A percentile compares a stretch with the other conserved stretches of the same genome.
phyloP scores from a whole-genome alignment of 2,329 filamentous ascomycete genomes.

The Ophiostoma sp. region DNA sequence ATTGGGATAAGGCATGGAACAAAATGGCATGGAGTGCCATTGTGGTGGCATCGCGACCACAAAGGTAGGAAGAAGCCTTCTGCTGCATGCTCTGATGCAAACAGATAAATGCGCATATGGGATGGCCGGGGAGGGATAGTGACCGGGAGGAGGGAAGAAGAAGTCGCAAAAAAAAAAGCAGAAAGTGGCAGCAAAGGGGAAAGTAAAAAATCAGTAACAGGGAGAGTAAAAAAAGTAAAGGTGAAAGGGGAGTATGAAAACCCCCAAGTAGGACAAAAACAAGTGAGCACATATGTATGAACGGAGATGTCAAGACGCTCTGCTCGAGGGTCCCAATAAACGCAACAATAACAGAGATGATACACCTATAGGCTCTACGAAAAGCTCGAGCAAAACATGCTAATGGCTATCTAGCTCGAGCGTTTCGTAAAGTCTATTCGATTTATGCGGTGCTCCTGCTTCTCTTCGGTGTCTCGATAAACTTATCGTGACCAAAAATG shows the following conservation, averaged over 20 bases:
- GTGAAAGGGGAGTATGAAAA: not conserved
- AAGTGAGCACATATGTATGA: not conserved
- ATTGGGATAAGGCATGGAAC: slow-evolving; percentile 7
- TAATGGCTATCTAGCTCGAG: not conserved
- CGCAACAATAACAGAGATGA: no score
- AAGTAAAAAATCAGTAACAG: not conserved
- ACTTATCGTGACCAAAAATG: not conserved
- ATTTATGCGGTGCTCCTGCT: not conserved
- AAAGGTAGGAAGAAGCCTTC: not conserved
- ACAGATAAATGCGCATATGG: no score
- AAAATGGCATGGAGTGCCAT: not conserved
- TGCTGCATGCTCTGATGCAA: not conserved
- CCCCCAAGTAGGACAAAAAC: not conserved
- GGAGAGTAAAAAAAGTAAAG: not conserved
- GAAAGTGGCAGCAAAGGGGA: not conserved
- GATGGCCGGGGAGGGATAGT: not conserved
- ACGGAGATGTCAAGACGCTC: not conserved
- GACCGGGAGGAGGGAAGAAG: not conserved
- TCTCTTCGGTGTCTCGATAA: not conserved
- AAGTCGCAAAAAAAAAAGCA: no score
- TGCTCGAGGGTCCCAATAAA: no score
- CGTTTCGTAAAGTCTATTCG: no score
- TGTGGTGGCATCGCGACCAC: not conserved
- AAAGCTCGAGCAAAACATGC: not conserved
- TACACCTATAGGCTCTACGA: not conserved